Evolutionary conservation across 2,329 filamentous ascomycete species (phyloP).

Genomic region (Alternaria dauci): DNA sequence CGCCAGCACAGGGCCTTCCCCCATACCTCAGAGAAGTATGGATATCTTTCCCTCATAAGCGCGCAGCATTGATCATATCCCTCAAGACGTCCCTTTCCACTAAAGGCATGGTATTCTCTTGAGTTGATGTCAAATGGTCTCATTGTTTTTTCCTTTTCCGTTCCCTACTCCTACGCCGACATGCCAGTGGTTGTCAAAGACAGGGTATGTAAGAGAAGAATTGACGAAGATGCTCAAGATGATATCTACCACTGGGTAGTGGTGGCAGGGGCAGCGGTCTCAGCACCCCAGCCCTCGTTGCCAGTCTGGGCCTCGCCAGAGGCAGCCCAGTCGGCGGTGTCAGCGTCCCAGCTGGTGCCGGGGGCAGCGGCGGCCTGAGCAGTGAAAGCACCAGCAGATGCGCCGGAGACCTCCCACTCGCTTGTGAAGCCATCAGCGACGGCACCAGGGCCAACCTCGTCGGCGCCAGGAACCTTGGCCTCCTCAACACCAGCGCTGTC

Average conservation of each 20-base stretch:
- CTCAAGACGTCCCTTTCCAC: conserved; percentile 18
- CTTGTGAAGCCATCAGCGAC: conserved; percentile 80
- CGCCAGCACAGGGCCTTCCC: conserved; percentile 98
- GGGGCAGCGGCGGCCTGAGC: conserved; percentile 65
- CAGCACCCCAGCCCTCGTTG: conserved; percentile 62
- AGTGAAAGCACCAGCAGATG: conserved; percentile 69
- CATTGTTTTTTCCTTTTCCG: conserved; percentile 39
- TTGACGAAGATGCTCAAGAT: conserved; percentile 22
- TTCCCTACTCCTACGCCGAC: conserved; percentile 44
- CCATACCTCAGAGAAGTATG: conserved; percentile 64
- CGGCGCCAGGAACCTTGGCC: conserved; percentile 80
- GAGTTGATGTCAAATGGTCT: conserved; percentile 29
- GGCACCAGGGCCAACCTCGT: conserved; percentile 81
- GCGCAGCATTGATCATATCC: conserved; percentile 60
- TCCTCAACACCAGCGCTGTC: conserved; percentile 83
- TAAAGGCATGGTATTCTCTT: conserved; percentile 21
- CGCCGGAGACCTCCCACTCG: conserved; percentile 85
- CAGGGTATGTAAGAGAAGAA: conserved; percentile 44
- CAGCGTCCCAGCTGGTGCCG: conserved; percentile 71
- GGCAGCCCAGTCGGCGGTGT: conserved; percentile 74
- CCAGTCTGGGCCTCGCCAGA: conserved; percentile 58
- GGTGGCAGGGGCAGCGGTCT: conserved; percentile 46
- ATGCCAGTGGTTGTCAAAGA: conserved; percentile 39
- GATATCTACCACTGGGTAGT: conserved; percentile 57
- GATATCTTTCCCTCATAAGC: conserved; percentile 99